A percentile compares a stretch with the other conserved stretches of the same genome.
These are phyloP conservation scores for Cajanus cajan DNA, from an alignment of 306 rosid genomes.

Conservation along the genomic window DNA sequence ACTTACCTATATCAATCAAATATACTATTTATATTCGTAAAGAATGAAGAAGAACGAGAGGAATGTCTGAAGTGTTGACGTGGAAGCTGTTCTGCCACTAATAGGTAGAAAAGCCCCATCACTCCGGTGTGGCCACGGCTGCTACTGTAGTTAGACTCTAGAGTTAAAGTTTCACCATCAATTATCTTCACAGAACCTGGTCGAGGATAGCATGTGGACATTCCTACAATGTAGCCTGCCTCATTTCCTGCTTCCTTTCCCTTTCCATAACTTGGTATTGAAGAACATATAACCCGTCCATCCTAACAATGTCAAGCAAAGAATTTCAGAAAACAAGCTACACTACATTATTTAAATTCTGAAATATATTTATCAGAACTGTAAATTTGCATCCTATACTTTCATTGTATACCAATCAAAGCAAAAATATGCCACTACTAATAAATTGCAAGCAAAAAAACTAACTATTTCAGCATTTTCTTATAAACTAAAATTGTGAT, in stretches of 20 bases:
- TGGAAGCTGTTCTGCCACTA: slow-evolving; percentile 66
- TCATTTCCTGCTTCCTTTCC: slow-evolving; percentile 77
- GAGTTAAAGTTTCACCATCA: slow-evolving; percentile 54
- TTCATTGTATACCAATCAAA: background rate
- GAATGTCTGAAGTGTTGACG: slow-evolving; percentile 16
- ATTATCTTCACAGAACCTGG: slow-evolving; percentile 61
- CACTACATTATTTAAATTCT: background rate
- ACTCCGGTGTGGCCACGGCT: slow-evolving; percentile 60
- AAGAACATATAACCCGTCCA: slow-evolving; percentile 68
- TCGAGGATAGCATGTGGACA: slow-evolving; percentile 74
- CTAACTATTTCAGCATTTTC: background rate
- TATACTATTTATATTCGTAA: background rate
- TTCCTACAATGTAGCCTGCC: slow-evolving; percentile 68
- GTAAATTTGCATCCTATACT: background rate
- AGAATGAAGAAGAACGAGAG: slow-evolving; percentile 31
- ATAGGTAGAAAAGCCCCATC: slow-evolving; percentile 70
- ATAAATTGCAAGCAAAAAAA: too few relatives aligned
- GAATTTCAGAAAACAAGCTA: background rate
- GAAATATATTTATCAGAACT: background rate
- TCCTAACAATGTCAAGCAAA: slow-evolving; percentile 46
- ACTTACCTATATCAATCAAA: background rate
- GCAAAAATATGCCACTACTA: too few relatives aligned
- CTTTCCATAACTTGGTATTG: slow-evolving; percentile 65
- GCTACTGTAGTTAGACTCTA: slow-evolving; percentile 48
- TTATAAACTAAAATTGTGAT: background rate